Conservation (phyloP, 345 rosid genomes). For the Crucihimalaya himalaica region DNA sequence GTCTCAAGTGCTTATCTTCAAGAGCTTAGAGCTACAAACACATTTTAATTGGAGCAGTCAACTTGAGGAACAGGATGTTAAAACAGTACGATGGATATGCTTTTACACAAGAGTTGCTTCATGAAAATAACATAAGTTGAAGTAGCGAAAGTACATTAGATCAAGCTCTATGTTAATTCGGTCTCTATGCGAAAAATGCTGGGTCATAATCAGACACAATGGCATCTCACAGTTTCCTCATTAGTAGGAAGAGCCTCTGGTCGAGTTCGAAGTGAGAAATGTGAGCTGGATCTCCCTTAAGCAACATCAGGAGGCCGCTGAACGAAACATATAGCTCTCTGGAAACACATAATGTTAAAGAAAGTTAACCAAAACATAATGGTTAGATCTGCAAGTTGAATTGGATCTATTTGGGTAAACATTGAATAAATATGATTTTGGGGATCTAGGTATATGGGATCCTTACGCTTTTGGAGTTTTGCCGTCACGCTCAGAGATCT, state of each 20-base stretch:
- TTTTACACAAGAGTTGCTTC: background rate
- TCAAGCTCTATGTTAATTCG: background rate
- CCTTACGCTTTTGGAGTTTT: conserved; percentile 70
- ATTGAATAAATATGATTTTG: background rate
- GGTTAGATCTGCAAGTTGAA: background rate
- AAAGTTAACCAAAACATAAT: background rate
- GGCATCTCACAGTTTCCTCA: conserved; percentile 59
- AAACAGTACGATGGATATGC: background rate
- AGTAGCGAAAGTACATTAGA: background rate
- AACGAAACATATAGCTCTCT: conserved; percentile 83
- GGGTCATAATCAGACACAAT: background rate
- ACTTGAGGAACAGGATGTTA: background rate
- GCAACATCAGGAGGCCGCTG: conserved; percentile 83
- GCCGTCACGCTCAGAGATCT: conserved; percentile 72
- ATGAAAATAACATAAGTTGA: background rate
- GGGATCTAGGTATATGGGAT: background rate
- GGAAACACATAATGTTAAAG: conserved; percentile 5
- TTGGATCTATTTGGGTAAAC: background rate
- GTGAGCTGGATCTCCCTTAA: conserved; percentile 75
- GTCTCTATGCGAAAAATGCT: background rate
- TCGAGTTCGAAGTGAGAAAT: conserved; percentile 74
- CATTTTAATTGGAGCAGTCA: background rate
- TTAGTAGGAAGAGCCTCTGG: conserved; percentile 79
- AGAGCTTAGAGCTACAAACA: background rate
- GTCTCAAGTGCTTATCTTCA: background rate